Conservation (phyloP, 371 early-diverging fungal species). For the Mortierella sp. region DNA sequence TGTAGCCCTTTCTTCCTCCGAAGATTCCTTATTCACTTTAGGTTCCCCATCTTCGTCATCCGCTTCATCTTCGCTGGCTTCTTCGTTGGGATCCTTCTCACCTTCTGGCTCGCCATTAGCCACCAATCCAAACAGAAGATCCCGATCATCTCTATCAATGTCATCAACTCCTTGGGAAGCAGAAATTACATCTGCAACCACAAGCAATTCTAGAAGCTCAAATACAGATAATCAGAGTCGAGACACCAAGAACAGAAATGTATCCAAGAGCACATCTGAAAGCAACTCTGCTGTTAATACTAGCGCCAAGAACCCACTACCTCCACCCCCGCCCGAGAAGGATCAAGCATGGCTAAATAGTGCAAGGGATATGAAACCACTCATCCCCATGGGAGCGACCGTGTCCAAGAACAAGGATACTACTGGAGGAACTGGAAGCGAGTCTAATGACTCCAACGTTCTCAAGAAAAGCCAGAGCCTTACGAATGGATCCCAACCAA, state of each 20-base stretch:
- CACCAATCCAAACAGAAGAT: slow-evolving; percentile 7
- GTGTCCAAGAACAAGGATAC: background rate
- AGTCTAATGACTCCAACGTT: background rate
- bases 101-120: slow-evolving; percentile 6
- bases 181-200: background rate
- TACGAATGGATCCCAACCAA: background rate
- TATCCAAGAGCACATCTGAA: background rate
- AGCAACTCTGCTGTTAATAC: too few species aligned
- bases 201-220: background rate
- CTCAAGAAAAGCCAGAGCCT: background rate
- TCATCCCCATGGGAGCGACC: background rate
- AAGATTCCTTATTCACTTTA: slow-evolving; percentile 38
- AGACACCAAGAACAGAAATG: background rate
- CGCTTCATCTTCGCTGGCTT: background rate
- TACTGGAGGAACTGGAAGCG: background rate
- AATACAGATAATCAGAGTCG: background rate
- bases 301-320: background rate
- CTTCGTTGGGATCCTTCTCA: background rate
- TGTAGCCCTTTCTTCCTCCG: slow-evolving; percentile 23
- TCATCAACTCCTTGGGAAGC: slow-evolving; percentile 2
- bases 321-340: background rate
- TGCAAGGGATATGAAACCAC: too few species aligned
- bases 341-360: background rate
- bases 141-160: slow-evolving; percentile 3
- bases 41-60: slow-evolving; percentile 2